Conservation (phyloP, 2,329 filamentous ascomycete species). For the Fusarium tuaranense region DNA sequence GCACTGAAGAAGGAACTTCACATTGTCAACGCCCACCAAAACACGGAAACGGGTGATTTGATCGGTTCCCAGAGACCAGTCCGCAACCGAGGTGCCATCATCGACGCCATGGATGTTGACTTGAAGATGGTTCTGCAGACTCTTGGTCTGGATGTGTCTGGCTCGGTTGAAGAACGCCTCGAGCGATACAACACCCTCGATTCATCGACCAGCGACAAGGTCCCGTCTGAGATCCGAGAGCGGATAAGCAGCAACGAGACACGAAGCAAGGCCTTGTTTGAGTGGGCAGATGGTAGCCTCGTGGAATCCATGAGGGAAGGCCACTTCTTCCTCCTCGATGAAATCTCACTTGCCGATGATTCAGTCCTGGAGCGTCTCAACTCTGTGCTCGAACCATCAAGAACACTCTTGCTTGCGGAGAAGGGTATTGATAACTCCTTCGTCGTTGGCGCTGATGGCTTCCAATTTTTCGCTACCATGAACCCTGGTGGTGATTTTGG, state of each 20-base stretch:
- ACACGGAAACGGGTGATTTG: constrained; percentile 95
- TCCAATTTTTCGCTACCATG: constrained; percentile 99
- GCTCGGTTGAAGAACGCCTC: constrained; percentile 67
- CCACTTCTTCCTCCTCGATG: constrained; percentile 92
- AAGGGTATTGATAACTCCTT: constrained; percentile 89
- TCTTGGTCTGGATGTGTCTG: constrained; percentile 55
- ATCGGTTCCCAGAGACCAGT: constrained; percentile 95
- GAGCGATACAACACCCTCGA: constrained; percentile 65
- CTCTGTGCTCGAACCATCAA: constrained; percentile 90
- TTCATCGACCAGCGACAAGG: constrained; percentile 57
- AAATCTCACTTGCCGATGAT: constrained; percentile 97
- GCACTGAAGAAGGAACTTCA: constrained; percentile 80
- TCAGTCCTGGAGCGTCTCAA: constrained; percentile 97
- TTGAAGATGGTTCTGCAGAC: constrained; percentile 61
- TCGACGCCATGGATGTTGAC: constrained; percentile 73
- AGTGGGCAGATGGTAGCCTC: constrained; percentile 95
- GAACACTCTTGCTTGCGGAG: constrained; percentile 90
- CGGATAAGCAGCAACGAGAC: constrained; percentile 62
- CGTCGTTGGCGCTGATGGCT: constrained; percentile 79
- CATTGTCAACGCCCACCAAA: constrained; percentile 97
- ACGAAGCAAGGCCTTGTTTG: constrained; percentile 87
- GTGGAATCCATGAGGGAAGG: constrained; percentile 94
- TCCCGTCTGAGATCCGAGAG: constrained; percentile 61
- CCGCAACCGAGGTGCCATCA: constrained; percentile 81
- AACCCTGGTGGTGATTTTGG: constrained; percentile 99